Evolutionary conservation across 371 early-diverging fungal genomes (phyloP).

Genomic region (Zychaea mexicana): DNA sequence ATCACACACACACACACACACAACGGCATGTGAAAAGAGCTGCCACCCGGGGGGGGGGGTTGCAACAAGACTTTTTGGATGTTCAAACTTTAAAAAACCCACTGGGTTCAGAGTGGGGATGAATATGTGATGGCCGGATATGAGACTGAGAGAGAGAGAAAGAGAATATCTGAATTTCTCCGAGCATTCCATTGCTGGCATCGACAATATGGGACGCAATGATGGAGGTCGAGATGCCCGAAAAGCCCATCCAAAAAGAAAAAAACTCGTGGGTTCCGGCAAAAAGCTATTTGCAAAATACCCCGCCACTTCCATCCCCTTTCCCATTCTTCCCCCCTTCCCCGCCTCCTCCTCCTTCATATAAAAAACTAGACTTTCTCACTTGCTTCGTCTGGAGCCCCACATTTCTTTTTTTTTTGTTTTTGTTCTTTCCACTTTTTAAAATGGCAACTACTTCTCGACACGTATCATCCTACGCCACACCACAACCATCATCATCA

Average conservation of each 20-base stretch:
- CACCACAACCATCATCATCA: neutral
- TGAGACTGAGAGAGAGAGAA: too few relatives aligned
- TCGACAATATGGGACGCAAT: neutral
- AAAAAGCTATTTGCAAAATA: constrained; percentile 2
- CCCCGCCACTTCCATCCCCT: neutral
- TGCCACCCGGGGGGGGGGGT: too few relatives aligned
- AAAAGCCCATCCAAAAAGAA: neutral
- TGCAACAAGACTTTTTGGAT: too few relatives aligned
- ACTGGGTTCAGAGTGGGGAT: too few relatives aligned
- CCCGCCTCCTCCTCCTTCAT: neutral
- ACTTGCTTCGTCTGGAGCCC: constrained; percentile 1
- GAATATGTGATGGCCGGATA: too few relatives aligned
- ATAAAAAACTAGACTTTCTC: neutral
- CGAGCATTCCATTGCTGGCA: constrained; percentile 1
- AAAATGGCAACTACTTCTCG: neutral
- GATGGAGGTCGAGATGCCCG: neutral
- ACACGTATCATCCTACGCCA: neutral
- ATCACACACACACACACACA: neutral
- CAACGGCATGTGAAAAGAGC: constrained; percentile 1
- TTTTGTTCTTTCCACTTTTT: neutral
- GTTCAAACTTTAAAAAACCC: too few relatives aligned
- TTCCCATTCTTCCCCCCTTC: neutral
- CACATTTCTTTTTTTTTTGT: neutral
- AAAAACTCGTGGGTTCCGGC: neutral
- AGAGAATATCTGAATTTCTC: neutral